Conservation (phyloP, 129 eudicot genomes). For the Chrysanthemum makinoi region DNA sequence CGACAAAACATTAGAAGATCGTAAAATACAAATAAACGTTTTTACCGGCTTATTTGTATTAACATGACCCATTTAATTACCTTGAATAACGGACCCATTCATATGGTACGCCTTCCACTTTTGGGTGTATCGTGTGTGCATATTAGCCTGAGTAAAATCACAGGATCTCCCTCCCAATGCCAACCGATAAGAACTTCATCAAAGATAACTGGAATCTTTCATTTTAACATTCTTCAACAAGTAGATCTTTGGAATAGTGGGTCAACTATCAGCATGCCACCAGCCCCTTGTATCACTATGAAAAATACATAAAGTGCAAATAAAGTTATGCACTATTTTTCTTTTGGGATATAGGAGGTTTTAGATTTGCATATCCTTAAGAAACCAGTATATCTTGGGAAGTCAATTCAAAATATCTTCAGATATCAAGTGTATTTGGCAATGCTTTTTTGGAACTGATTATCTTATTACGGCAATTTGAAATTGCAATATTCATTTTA, state of each 20-base stretch:
- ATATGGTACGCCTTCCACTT: background rate
- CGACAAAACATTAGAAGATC: too few species aligned
- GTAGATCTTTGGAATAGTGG: slow-evolving; percentile 82
- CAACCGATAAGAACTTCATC: too few species aligned
- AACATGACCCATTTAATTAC: too few species aligned
- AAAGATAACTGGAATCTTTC: too few species aligned
- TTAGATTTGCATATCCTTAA: background rate
- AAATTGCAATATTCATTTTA: background rate
- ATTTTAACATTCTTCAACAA: slow-evolving; percentile 43
- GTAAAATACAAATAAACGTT: too few species aligned
- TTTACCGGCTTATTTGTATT: too few species aligned
- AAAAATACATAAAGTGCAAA: background rate
- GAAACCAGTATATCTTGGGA: background rate
- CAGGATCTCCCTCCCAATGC: too few species aligned
- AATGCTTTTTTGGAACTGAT: background rate
- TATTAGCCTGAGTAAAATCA: too few species aligned
- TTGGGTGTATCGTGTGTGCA: background rate
- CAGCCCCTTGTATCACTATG: slow-evolving; percentile 86
- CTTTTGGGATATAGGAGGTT: background rate
- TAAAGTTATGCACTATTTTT: background rate
- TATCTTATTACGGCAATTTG: too few species aligned
- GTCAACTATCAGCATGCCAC: slow-evolving; percentile 94
- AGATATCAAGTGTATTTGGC: background rate
- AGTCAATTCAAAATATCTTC: background rate
- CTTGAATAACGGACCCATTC: background rate